These are phyloP conservation scores for Ramaria sp. DNA, from an alignment of 768 basidiomycete genomes.

Conservation along the genomic window DNA sequence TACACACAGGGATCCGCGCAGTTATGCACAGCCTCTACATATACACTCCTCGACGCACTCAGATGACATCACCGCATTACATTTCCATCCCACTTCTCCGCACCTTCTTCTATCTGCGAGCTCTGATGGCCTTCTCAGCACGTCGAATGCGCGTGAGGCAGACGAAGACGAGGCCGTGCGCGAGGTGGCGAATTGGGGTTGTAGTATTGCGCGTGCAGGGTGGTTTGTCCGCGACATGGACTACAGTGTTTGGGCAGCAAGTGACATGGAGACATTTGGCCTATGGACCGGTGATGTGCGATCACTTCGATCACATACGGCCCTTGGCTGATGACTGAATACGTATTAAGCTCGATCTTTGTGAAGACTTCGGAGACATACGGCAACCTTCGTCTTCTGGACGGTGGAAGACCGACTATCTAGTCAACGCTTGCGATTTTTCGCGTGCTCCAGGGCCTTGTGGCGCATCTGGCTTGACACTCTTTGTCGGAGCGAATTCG, in stretches of 20 bases:
- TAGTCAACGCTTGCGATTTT: conserved; percentile 15
- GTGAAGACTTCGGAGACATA: conserved; percentile 15
- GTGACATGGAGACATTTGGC: conserved; percentile 93
- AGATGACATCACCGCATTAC: conserved; percentile 78
- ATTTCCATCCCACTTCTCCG: conserved; percentile 34
- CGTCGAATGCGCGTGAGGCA: conserved; percentile 56
- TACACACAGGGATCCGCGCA: conserved; percentile 68
- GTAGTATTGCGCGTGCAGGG: conserved; percentile 67
- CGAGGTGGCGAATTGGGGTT: conserved; percentile 79
- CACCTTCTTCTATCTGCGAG: conserved; percentile 67
- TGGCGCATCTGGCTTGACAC: background rate
- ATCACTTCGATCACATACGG: background rate
- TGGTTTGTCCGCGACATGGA: conserved; percentile 35
- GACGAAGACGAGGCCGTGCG: conserved; percentile 85
- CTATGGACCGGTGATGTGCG: conserved; percentile 67
- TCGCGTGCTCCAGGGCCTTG: background rate
- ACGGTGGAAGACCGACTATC: conserved; percentile 18
- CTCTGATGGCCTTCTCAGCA: conserved; percentile 72
- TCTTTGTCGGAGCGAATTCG: conserved; percentile 3
- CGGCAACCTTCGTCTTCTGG: conserved; percentile 9
- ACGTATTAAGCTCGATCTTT: conserved; percentile 10
- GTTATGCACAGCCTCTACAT: conserved; percentile 55
- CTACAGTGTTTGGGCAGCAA: conserved; percentile 64
- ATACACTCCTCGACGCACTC: conserved; percentile 84
- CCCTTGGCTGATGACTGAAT: background rate